Conservation (phyloP, 75 land plant genomes). For the Cunninghamia lanceolata region DNA sequence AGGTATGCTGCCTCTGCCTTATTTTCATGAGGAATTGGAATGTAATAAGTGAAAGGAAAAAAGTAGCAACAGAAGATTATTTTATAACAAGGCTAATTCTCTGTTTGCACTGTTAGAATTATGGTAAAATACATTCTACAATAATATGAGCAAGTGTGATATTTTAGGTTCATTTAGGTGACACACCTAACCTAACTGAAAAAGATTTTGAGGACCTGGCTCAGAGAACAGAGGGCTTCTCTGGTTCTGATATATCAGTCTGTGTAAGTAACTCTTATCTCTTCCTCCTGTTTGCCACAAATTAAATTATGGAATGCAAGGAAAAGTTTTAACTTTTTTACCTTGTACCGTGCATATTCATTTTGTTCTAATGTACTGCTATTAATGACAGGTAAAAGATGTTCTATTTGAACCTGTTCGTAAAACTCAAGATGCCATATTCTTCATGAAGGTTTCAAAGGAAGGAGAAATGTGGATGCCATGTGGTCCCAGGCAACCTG, state of each 20-base stretch:
- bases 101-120: background rate
- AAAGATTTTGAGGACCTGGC: slow-evolving; percentile 48
- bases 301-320: background rate
- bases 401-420: slow-evolving; percentile 54
- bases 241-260: slow-evolving; percentile 50
- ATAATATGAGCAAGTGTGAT: background rate
- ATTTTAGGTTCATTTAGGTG: slow-evolving; percentile 48
- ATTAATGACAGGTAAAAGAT: slow-evolving; percentile 36
- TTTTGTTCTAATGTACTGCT: background rate
- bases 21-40: background rate
- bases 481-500: slow-evolving; percentile 45
- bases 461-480: slow-evolving; percentile 57
- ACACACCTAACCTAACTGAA: slow-evolving; percentile 44
- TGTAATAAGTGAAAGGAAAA: background rate
- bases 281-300: background rate
- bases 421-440: slow-evolving; percentile 60
- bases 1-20: slow-evolving; percentile 19
- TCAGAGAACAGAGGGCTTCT: slow-evolving; percentile 43
- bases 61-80: background rate
- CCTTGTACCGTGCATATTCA: background rate
- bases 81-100: background rate
- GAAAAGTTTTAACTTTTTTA: background rate
- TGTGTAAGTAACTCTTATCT: slow-evolving; percentile 31
- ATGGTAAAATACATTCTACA: background rate
- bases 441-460: slow-evolving; percentile 30